Percentiles rank a stretch among this genome's conserved stretches.
phyloP scores from a whole-genome alignment of 1,284 basidiomycete species.

The Heterobasidion annosum region DNA sequence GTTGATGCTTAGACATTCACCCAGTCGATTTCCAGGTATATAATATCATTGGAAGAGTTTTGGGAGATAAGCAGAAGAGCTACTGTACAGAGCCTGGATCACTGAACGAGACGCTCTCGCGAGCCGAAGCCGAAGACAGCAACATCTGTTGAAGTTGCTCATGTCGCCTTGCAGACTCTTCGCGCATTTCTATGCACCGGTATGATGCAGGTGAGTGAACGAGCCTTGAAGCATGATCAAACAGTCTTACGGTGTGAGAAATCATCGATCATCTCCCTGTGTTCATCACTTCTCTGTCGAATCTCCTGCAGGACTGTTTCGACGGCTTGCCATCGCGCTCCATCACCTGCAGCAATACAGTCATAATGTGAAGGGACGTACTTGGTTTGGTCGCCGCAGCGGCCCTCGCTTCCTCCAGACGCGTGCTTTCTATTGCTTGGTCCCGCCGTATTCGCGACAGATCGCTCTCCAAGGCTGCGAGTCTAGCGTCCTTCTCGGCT shows the following conservation, averaged over 20 bases:
- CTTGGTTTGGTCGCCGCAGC: background rate
- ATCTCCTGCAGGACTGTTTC: slow-evolving; percentile 5
- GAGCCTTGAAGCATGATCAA: background rate
- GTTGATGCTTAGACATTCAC: no score
- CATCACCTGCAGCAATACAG: background rate
- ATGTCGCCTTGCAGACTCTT: slow-evolving; percentile 10
- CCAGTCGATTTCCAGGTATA: no score
- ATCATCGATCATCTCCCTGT: slow-evolving; percentile 5
- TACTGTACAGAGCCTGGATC: background rate
- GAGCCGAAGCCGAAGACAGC: slow-evolving; percentile 10
- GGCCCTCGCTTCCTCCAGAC: background rate
- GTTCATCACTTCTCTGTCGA: slow-evolving; percentile 2
- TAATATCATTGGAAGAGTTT: no score
- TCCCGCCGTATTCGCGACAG: slow-evolving; percentile 4
- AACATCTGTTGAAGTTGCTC: slow-evolving; percentile 9
- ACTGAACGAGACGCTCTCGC: slow-evolving; percentile 8
- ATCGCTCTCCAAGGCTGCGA: slow-evolving; percentile 4
- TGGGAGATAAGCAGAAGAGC: no score
- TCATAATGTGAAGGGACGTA: background rate
- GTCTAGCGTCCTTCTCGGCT: slow-evolving; percentile 2
- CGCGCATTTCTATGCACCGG: background rate
- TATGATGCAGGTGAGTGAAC: background rate
- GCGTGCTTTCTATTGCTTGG: background rate
- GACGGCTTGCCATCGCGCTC: background rate
- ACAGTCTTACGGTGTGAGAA: slow-evolving; percentile 7